phyloP scores from a whole-genome alignment of 2,329 filamentous ascomycete genomes.

The Talaromyces amestolkiae region DNA sequence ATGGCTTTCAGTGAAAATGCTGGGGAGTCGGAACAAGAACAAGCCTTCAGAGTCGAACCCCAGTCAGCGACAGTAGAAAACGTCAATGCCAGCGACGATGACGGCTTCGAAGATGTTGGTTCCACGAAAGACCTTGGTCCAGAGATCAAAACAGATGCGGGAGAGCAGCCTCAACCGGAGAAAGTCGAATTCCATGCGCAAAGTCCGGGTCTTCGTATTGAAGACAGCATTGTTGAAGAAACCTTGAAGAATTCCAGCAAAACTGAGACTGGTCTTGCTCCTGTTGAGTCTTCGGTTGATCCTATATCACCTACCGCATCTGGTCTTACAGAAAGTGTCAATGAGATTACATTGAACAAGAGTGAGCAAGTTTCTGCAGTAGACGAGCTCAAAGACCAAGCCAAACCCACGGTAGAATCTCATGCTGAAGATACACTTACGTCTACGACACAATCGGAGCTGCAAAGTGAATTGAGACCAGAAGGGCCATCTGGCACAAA shows the following conservation, averaged over 20 bases:
- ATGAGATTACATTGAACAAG: conserved; percentile 59
- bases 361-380: conserved; percentile 50
- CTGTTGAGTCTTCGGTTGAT: conserved; percentile 22
- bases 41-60: conserved; percentile 35
- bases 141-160: conserved; percentile 18
- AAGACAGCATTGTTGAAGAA: conserved; percentile 76
- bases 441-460: conserved; percentile 36
- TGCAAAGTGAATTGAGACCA: conserved; percentile 21
- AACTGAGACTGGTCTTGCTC: background rate
- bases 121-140: conserved; percentile 65
- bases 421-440: conserved; percentile 65
- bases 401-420: conserved; percentile 27
- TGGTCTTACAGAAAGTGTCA: conserved; percentile 55
- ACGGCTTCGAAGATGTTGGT: conserved; percentile 88
- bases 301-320: conserved; percentile 52
- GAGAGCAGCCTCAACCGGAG: conserved; percentile 14
- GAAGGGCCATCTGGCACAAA: background rate
- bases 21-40: conserved; percentile 43
- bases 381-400: conserved; percentile 15
- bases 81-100: conserved; percentile 79
- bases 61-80: conserved; percentile 68
- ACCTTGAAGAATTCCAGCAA: conserved; percentile 53
- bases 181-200: conserved; percentile 34
- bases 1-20: conserved; percentile 57
- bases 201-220: conserved; percentile 49